Base-by-base conservation (phyloP, 805 yeast species). In the Teunomyces lycoperdinae region DNA sequence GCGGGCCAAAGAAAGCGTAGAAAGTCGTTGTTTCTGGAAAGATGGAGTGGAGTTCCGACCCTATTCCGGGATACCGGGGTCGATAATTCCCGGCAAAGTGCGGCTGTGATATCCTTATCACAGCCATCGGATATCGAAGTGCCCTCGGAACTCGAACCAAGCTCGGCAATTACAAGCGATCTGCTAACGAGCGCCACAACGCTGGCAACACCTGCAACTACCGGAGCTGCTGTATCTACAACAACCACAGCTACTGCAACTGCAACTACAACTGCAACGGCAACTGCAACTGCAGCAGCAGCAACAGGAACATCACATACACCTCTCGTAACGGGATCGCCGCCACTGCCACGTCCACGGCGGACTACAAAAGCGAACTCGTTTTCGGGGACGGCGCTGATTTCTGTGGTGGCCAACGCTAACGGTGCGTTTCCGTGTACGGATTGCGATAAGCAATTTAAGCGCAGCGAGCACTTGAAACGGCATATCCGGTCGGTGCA, bases 401-500 rank as follows among this genome's bases (percentile, higher is more conserved):
- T 44, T 26, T n/a, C 48, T 7, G 47, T 39, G 36, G 41, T 46
- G 26, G 50, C 53, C 9, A 50, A 48, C 28, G 48, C 50, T 9
- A 49, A 48, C 26, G 56, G 54, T 3, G 48, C 54, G 5, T 72
- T 71, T 56, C 76, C 74, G 17, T 72, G 77, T 50, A 67, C 67
- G 3, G 71, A 71, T 42, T 72, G 77, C 52, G 64, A 61, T 36
- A 72, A 71, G 55, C 73, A 68, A 49, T 72, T 72, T 58, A 72
- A 72, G 57, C 56, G 77, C 35, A 67, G 70, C 34, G 77, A 72
- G 54, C 77, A 72, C 56, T 60, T 72, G 51, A 72, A 72, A 52
- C 58, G 77, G 33, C 77, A 72, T 49, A 63, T 70, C 42, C 56
- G 77, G 39, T 68, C 74, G 3, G 77, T 72, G 36, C 77, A 72